phyloP scores from a whole-genome alignment of 331 rosid species.

The Rosa hybrid region DNA sequence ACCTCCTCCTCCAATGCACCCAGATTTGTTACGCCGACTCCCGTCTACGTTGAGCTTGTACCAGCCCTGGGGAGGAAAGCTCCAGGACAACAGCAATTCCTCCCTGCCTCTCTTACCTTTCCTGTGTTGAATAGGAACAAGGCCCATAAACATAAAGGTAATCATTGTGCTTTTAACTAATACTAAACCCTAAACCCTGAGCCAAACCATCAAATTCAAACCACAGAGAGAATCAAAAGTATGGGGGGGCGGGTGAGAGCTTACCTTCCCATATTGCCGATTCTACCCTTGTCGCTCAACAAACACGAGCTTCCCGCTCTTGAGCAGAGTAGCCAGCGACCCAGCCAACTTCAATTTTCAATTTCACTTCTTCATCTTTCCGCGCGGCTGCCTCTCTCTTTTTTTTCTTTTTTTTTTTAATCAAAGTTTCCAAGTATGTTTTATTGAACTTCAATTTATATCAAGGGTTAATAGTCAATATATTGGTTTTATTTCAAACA shows the following conservation, averaged over 20 bases:
- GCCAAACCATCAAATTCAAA: background rate
- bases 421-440: no score
- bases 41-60: conserved; percentile 13
- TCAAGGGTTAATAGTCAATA: no score
- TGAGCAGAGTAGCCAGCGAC: background rate
- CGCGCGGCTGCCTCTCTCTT: background rate
- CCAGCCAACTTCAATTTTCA: background rate
- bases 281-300: background rate
- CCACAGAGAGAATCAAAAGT: background rate
- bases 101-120: background rate
- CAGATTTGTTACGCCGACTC: background rate
- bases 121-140: background rate
- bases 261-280: background rate
- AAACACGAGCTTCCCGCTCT: background rate
- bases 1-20: conserved; percentile 10
- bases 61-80: conserved; percentile 1
- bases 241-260: background rate
- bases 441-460: no score
- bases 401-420: no score
- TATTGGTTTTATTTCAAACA: no score
- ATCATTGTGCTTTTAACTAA: background rate
- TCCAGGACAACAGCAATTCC: conserved; percentile 5
- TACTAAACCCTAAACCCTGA: background rate
- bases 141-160: background rate
- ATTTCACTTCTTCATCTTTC: background rate